phyloP scores from a whole-genome alignment of 129 eudicot species.

The Flaveria brownii region DNA sequence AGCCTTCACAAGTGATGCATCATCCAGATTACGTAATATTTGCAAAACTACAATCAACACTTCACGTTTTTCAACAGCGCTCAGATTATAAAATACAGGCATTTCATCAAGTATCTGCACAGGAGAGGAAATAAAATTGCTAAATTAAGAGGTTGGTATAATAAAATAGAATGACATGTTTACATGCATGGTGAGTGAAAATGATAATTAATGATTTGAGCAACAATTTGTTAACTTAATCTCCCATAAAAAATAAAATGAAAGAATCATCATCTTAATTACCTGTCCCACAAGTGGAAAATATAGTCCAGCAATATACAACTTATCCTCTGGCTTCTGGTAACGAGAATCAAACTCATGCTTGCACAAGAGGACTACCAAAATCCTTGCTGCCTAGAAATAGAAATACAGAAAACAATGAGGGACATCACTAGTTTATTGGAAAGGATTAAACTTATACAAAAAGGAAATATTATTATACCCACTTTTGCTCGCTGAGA shows the following conservation, averaged over 20 bases:
- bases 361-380: constrained; percentile 94
- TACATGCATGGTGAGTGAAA: constrained; percentile 6
- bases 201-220: background rate
- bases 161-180: background rate
- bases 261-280: background rate
- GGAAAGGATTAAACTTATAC: background rate
- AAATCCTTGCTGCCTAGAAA: constrained; percentile 84
- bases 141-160: constrained; percentile 10
- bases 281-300: constrained; percentile 99
- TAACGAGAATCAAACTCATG: constrained; percentile 96
- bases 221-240: background rate
- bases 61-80: constrained; percentile 90
- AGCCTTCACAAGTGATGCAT: constrained; percentile 86
- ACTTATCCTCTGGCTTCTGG: constrained; percentile 96
- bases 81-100: constrained; percentile 98
- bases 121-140: background rate
- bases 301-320: constrained; percentile 90
- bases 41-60: constrained; percentile 86
- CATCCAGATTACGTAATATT: constrained; percentile 95
- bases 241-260: background rate
- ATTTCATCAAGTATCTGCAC: constrained; percentile 95
- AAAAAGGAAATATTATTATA: constrained; percentile 11
- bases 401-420: constrained; percentile 29
- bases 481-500: constrained; percentile 89
- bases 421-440: constrained; percentile 11